Percentiles rank a stretch among this genome's conserved stretches.
phyloP scores from a whole-genome alignment of 352 stramenopile genomes.

The Phytopythium cucurbitacearum region DNA sequence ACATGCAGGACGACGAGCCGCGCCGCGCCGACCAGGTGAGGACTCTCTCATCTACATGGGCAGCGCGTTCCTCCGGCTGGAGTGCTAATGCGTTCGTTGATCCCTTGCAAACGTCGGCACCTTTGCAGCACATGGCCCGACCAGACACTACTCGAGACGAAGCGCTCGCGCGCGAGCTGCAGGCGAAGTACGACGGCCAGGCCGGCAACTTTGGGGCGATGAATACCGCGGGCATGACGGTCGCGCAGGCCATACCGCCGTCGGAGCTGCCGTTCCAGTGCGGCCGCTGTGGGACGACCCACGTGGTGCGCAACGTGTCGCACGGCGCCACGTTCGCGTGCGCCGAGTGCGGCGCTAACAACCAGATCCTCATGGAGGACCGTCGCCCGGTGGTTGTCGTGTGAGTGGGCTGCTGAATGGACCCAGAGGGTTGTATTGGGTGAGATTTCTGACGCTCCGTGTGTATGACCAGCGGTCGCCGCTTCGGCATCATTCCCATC shows the following conservation, averaged over 20 bases:
- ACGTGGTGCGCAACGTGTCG: conserved; percentile 56
- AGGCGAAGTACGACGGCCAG: conserved; percentile 43
- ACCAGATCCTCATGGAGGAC: conserved; percentile 55
- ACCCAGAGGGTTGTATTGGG: background rate
- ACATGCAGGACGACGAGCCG: conserved; percentile 1
- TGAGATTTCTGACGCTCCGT: background rate
- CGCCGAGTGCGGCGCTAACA: conserved; percentile 45
- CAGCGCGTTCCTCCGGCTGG: background rate
- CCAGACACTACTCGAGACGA: conserved; percentile 38
- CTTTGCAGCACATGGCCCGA: background rate
- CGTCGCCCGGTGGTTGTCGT: conserved; percentile 36
- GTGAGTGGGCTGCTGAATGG: conserved; percentile 19
- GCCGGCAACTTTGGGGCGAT: background rate
- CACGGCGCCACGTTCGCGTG: conserved; percentile 57
- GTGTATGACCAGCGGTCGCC: conserved; percentile 13
- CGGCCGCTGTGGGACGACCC: conserved; percentile 50
- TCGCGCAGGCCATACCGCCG: conserved; percentile 35
- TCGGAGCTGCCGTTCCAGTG: conserved; percentile 55
- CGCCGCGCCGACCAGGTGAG: background rate
- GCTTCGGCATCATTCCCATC: conserved; percentile 47
- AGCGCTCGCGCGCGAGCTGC: conserved; percentile 47
- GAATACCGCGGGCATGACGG: conserved; percentile 7
- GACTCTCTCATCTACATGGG: background rate
- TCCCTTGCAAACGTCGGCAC: background rate
- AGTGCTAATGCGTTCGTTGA: too few relatives aligned